Evolutionary conservation across 2,329 filamentous ascomycete genomes (phyloP).

Genomic region (Talaromyces islandicus): DNA sequence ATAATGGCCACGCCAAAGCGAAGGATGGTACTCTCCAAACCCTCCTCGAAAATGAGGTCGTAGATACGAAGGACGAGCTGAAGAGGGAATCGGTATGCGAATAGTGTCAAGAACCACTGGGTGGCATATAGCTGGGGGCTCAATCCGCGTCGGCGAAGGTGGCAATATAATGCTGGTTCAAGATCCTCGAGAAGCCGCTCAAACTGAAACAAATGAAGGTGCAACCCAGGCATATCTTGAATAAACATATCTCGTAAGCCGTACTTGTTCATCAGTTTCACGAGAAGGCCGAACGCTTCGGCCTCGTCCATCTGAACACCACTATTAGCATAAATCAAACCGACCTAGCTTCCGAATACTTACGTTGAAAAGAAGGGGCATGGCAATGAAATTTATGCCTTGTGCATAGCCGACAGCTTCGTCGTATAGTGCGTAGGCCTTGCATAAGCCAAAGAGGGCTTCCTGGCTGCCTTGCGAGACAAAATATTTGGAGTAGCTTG

Average conservation of each 20-base stretch:
- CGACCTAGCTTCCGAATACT: constrained; percentile 26
- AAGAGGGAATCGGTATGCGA: constrained; percentile 93
- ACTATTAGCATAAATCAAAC: not conserved
- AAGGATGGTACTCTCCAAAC: constrained; percentile 78
- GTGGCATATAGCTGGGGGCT: constrained; percentile 92
- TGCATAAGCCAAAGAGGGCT: constrained; percentile 89
- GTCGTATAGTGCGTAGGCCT: constrained; percentile 93
- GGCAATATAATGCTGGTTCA: constrained; percentile 90
- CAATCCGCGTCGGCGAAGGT: constrained; percentile 81
- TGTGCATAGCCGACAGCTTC: constrained; percentile 94
- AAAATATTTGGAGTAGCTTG: constrained; percentile 94
- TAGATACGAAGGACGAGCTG: constrained; percentile 96
- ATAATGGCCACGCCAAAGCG: constrained; percentile 94
- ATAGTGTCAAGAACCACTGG: constrained; percentile 98
- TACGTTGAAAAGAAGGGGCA: constrained; percentile 92
- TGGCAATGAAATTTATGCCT: constrained; percentile 97
- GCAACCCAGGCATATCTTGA: constrained; percentile 92
- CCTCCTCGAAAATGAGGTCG: constrained; percentile 89
- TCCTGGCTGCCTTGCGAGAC: constrained; percentile 88
- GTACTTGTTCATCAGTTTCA: constrained; percentile 95
- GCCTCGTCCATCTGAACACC: constrained; percentile 77
- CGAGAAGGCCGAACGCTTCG: constrained; percentile 89
- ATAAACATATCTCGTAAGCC: constrained; percentile 87
- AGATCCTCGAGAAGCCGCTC: constrained; percentile 89
- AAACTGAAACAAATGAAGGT: constrained; percentile 90